Evolutionary conservation across 169 alveolate genomes (phyloP).

Genomic region (Plasmodium gallinaceum): DNA sequence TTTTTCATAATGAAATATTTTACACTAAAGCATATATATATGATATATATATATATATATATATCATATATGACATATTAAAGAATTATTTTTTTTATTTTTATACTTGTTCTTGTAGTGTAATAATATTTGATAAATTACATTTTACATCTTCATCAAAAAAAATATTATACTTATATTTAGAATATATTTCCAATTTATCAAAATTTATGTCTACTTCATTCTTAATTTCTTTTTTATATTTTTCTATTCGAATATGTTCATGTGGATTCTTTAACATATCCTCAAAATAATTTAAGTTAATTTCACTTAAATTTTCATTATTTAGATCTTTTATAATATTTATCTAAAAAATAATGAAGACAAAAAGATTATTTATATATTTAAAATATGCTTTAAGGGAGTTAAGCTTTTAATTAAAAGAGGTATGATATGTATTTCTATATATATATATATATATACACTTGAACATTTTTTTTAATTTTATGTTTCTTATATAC

Average conservation of each 20-base stretch:
- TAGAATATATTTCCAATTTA: background rate
- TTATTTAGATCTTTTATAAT: slow-evolving; percentile 6
- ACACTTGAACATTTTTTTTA: background rate
- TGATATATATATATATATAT: too few relatives aligned
- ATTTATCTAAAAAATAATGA: slow-evolving; percentile 14
- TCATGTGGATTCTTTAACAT: slow-evolving; percentile 7
- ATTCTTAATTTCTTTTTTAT: background rate
- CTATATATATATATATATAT: too few relatives aligned
- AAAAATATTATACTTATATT: background rate
- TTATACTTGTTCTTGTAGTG: background rate
- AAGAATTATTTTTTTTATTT: too few relatives aligned
- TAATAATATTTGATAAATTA: background rate
- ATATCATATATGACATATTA: too few relatives aligned
- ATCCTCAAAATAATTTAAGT: background rate
- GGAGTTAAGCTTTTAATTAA: too few relatives aligned
- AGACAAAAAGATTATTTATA: background rate
- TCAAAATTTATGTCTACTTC: background rate
- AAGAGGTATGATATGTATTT: too few relatives aligned
- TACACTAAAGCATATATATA: too few relatives aligned
- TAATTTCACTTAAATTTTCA: slow-evolving; percentile 2
- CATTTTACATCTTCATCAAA: background rate
- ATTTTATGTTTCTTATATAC: too few relatives aligned
- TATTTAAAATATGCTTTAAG: too few relatives aligned
- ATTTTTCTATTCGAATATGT: background rate
- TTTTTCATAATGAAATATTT: too few relatives aligned